These are phyloP conservation scores for Tylopilus sp. DNA, from an alignment of 768 basidiomycete genomes.

Conservation along the genomic window DNA sequence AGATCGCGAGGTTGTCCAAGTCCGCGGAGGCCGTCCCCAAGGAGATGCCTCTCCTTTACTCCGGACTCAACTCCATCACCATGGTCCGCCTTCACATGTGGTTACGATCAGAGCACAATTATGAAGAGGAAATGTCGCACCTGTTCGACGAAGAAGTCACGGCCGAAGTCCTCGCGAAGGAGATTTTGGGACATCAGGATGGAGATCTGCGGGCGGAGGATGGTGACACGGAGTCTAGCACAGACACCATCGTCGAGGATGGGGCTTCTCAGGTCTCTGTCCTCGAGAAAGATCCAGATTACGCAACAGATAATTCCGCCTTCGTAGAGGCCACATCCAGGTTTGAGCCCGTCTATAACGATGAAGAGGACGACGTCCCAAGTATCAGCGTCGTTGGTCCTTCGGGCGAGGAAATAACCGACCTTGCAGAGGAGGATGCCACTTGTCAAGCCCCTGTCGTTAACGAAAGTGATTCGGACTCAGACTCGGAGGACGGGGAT, in stretches of 20 bases:
- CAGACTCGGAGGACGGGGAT: neutral
- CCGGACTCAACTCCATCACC: slow-evolving; percentile 32
- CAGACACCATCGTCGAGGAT: slow-evolving; percentile 13
- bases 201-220: slow-evolving; percentile 1
- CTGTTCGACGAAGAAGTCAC: slow-evolving; percentile 34
- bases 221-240: neutral
- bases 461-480: slow-evolving; percentile 1
- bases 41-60: slow-evolving; percentile 34
- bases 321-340: neutral
- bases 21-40: slow-evolving; percentile 26
- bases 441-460: slow-evolving; percentile 6
- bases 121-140: slow-evolving; percentile 29
- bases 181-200: slow-evolving; percentile 17
- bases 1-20: slow-evolving; percentile 31
- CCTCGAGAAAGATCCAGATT: slow-evolving; percentile 5
- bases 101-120: slow-evolving; percentile 32
- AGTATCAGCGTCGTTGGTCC: neutral
- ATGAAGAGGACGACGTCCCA: slow-evolving; percentile 4
- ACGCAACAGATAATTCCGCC: neutral
- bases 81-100: slow-evolving; percentile 30
- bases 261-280: slow-evolving; percentile 4
- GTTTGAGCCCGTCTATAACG: neutral
- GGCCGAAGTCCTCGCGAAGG: slow-evolving; percentile 27
- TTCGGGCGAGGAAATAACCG: neutral
- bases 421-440: neutral